Conservation (phyloP, 768 basidiomycete genomes). For the Amanita thiersii region DNA sequence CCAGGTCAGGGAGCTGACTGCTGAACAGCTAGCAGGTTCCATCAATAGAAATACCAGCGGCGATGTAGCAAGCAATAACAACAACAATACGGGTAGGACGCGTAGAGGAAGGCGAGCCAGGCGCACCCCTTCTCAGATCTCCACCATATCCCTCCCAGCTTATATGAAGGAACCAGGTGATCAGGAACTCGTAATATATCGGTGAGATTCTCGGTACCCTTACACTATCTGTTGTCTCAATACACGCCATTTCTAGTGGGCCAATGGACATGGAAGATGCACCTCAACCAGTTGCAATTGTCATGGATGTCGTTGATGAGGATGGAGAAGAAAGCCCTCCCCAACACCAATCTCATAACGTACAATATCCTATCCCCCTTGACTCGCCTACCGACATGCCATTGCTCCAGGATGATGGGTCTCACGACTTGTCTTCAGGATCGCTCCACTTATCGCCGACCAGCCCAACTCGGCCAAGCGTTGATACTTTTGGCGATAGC, state of each 20-base stretch:
- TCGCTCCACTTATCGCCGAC: conserved; percentile 10
- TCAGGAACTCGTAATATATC: conserved; percentile 65
- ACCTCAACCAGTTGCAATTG: conserved; percentile 31
- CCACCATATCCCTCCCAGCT: conserved; percentile 65
- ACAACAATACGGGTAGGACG: conserved; percentile 19
- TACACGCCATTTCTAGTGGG: conserved; percentile 26
- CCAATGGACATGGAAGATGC: conserved; percentile 48
- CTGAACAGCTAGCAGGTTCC: conserved; percentile 48
- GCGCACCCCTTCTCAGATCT: conserved; percentile 75
- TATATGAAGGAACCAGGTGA: conserved; percentile 86
- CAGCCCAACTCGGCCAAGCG: conserved; percentile 17
- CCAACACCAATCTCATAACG: conserved; percentile 20
- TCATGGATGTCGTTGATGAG: conserved; percentile 30
- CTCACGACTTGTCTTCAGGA: conserved; percentile 16
- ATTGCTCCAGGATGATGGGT: conserved; percentile 27
- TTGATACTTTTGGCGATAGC: conserved; percentile 22
- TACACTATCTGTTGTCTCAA: neutral
- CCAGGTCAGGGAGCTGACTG: conserved; percentile 41
- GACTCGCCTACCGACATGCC: conserved; percentile 33
- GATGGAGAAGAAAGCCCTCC: conserved; percentile 20
- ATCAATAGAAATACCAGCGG: conserved; percentile 19
- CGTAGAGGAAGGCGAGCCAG: conserved; percentile 36
- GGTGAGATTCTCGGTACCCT: conserved; percentile 20
- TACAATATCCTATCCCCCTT: conserved; percentile 30
- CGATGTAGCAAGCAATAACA: conserved; percentile 11